Conservation (phyloP, 148 eudicot genomes). For the Rhododendron simsii region DNA sequence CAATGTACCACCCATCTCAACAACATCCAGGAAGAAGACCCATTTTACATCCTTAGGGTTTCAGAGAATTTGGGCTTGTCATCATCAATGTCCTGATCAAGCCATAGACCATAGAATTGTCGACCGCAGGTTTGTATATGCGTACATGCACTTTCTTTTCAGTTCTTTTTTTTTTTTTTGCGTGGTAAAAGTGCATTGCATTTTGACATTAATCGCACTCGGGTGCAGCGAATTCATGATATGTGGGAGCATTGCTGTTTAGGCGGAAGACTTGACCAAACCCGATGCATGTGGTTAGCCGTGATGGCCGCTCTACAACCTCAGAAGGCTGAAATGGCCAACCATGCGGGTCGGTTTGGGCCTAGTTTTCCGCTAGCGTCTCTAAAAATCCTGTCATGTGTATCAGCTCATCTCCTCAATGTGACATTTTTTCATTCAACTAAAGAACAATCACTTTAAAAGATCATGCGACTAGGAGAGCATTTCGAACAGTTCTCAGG, state of each 20-base stretch:
- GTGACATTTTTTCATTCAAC: neutral
- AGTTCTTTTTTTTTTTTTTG: neutral
- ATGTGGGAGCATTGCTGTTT: neutral
- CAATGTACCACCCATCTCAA: conserved; percentile 3
- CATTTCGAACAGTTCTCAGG: neutral
- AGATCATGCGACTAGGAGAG: neutral
- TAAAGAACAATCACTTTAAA: too few relatives aligned
- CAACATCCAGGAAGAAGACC: conserved; percentile 8
- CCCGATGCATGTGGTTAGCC: neutral
- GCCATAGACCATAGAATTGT: neutral
- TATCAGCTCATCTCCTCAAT: neutral
- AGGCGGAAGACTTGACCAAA: neutral
- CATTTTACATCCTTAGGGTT: neutral
- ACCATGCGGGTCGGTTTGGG: neutral
- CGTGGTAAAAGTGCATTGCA: neutral
- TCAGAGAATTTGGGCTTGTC: conserved; percentile 13
- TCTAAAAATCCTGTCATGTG: neutral
- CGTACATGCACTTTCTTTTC: neutral
- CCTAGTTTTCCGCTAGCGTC: neutral
- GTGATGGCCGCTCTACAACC: neutral
- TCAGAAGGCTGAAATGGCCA: neutral
- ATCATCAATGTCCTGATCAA: conserved; percentile 10
- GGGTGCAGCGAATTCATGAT: too few relatives aligned
- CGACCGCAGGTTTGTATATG: conserved; percentile 29
- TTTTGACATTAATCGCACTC: neutral